Evolutionary conservation across 345 rosid genomes (phyloP).

Genomic region (Citrus hindsii): DNA sequence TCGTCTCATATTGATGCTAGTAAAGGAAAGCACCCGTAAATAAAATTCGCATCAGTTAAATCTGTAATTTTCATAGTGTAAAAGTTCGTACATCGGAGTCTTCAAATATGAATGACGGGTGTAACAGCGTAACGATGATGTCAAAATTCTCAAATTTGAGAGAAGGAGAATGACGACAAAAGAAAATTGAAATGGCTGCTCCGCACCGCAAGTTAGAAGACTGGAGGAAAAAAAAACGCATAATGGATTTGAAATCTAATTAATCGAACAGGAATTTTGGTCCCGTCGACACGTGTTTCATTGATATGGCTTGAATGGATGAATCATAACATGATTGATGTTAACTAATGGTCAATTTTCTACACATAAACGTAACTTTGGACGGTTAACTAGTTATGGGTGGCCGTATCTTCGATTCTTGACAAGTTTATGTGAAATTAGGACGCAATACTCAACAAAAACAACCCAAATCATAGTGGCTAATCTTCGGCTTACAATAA

Average conservation of each 20-base stretch:
- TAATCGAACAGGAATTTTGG: not conserved
- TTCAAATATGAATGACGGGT: no score
- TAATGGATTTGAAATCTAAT: no score
- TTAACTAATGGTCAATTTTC: slow-evolving; percentile 14
- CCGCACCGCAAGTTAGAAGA: no score
- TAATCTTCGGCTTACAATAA: not conserved
- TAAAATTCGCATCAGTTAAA: no score
- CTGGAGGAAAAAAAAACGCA: no score
- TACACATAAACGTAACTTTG: slow-evolving; percentile 19
- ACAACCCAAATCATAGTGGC: not conserved
- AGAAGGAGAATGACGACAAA: not conserved
- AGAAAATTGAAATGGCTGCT: not conserved
- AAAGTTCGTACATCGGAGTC: no score
- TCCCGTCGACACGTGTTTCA: not conserved
- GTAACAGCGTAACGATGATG: not conserved
- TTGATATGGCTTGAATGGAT: not conserved
- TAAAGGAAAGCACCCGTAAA: no score
- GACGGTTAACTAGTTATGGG: slow-evolving; percentile 19
- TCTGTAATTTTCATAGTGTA: no score
- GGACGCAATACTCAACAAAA: not conserved
- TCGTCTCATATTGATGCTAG: no score
- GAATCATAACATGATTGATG: not conserved
- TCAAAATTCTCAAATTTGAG: not conserved
- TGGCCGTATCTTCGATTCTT: not conserved
- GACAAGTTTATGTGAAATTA: not conserved